Evolutionary conservation across 805 yeast genomes (phyloP), one percentile per base, ranked within the genome.

Genomic region (Schizosaccharomyces cryophilus): DNA sequence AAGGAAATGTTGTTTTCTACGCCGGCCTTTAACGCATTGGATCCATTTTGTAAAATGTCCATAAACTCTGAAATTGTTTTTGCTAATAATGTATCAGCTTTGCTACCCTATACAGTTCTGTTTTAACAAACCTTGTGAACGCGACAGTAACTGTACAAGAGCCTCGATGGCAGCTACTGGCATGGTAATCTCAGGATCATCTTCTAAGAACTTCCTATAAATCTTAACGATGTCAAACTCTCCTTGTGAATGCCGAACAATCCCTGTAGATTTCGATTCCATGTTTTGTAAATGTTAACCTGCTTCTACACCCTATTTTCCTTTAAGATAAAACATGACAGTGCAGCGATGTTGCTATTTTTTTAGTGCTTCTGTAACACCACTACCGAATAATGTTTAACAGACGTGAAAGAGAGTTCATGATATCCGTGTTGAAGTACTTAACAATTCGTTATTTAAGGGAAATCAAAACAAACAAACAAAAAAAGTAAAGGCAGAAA

Each of bases 121-220:
- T 6, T 19, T 45, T 11, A 51, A 38, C 60, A 58, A 17, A 42
- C 56, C 61, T 59, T 59, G 51, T n/a, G 31, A 21, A 15, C 40
- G 29, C 15, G 58, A 60, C 45, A 60, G n/a, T 72, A 93, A 78
- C 7, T 93, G 85, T 31, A 93, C 95, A 56, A 93, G 75, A 13
- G 95, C 81, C 74, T 93, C 97, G 68, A 93, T 93, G 42, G 98
- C 98, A 54, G 98, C 99, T 42, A 93, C 87, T 0, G 99, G 99
- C 96, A 89, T 93, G 5, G 98, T 89, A 82, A 93, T 86, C 62
- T 93, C 97, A n/a, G 86, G 77, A 72, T 93, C 96, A 60, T 88
- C 95, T 66, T 79, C 80, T 64, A 93, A 75, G 70, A 87, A 88
- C 69, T 79, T 78, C 62, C 87, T 76, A 69, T 93, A 93, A 0